phyloP scores from a whole-genome alignment of 2,329 filamentous ascomycete species.

The Didymella sp. region DNA sequence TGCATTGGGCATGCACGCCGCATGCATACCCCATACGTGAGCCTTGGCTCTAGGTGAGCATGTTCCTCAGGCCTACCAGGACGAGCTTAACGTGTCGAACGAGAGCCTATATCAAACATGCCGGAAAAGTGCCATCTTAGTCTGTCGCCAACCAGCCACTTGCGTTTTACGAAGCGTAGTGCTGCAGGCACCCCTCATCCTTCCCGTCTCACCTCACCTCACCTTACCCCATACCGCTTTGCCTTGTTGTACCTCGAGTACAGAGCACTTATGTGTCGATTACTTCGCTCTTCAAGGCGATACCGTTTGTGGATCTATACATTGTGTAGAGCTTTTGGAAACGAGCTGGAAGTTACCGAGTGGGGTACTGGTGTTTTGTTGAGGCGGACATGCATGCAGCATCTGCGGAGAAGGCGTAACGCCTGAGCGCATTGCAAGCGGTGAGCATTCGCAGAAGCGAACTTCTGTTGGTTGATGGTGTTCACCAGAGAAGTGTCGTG shows the following conservation, averaged over 20 bases:
- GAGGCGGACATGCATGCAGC: slow-evolving; percentile 25
- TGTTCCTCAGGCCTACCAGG: slow-evolving; percentile 1
- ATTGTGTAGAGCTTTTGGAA: slow-evolving; percentile 10
- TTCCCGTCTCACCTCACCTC: slow-evolving; percentile 11
- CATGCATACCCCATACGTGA: background rate
- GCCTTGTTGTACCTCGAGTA: background rate
- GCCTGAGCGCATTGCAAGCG: slow-evolving; percentile 27
- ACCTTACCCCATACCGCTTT: background rate
- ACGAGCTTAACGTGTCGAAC: background rate
- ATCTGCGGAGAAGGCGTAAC: slow-evolving; percentile 27
- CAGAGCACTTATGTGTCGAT: slow-evolving; percentile 2
- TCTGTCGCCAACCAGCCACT: background rate
- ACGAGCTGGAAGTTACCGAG: slow-evolving; percentile 10
- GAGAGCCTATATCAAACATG: background rate
- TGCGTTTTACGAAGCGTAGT: background rate
- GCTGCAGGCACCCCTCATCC: slow-evolving; percentile 7
- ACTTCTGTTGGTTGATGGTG: background rate
- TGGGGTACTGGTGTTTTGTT: slow-evolving; percentile 26
- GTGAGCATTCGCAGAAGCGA: background rate
- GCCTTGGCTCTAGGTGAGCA: background rate
- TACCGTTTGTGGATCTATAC: background rate
- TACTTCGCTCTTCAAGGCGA: background rate
- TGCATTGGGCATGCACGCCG: slow-evolving; percentile 1
- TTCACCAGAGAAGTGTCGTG: background rate
- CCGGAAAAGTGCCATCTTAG: background rate